Conservation (phyloP, 192 early-diverging fungal genomes). For the Backusella circina region DNA sequence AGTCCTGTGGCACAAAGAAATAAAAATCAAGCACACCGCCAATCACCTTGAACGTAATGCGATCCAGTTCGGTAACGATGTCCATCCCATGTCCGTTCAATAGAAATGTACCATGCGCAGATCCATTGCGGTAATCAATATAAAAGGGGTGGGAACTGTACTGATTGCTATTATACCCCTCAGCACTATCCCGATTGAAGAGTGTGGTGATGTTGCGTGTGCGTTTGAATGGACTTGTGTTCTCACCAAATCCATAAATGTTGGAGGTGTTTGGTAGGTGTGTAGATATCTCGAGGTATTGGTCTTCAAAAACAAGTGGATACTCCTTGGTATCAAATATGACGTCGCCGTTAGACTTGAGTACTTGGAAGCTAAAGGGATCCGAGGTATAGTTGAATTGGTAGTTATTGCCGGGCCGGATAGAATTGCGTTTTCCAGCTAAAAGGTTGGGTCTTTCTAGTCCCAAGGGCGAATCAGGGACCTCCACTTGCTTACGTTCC, state of each 20-base stretch:
- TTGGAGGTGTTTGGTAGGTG: constrained; percentile 50
- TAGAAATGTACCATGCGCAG: constrained; percentile 50
- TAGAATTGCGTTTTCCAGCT: neutral
- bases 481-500: constrained; percentile 4
- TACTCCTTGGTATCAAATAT: constrained; percentile 40
- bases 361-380: constrained; percentile 43
- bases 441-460: constrained; percentile 2
- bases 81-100: constrained; percentile 72
- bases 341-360: constrained; percentile 25
- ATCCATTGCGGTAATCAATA: constrained; percentile 54
- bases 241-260: constrained; percentile 67
- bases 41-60: constrained; percentile 60
- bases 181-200: neutral
- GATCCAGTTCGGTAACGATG: constrained; percentile 36
- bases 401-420: constrained; percentile 7
- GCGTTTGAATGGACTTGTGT: constrained; percentile 50
- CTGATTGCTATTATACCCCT: constrained; percentile 31
- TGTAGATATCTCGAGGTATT: constrained; percentile 63
- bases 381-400: constrained; percentile 20
- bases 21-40: constrained; percentile 67
- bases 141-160: constrained; percentile 69
- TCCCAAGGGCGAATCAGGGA: constrained; percentile 23
- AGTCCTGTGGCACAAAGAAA: constrained; percentile 47
- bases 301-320: constrained; percentile 58
- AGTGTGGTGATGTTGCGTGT: constrained; percentile 18